Conservation (phyloP, 2,329 filamentous ascomycete species). For the Fusarium longipes region DNA sequence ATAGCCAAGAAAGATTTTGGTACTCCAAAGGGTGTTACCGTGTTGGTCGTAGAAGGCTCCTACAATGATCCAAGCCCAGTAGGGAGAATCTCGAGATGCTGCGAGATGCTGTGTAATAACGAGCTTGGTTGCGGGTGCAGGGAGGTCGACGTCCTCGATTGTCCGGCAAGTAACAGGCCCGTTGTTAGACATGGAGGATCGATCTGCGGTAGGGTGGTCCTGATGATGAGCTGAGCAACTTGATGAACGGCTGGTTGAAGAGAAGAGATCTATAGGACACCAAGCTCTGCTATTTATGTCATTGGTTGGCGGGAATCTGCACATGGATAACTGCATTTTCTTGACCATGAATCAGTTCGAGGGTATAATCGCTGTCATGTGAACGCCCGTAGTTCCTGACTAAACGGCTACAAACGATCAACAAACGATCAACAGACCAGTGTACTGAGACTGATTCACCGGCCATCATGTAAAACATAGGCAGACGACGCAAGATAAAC, state of each 20-base stretch:
- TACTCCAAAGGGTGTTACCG: conserved; percentile 59
- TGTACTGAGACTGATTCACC: conserved; percentile 29
- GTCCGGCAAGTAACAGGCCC: conserved; percentile 37
- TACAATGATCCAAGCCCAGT: conserved; percentile 61
- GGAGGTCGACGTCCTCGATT: conserved; percentile 52
- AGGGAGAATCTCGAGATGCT: conserved; percentile 47
- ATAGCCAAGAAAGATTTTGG: conserved; percentile 55
- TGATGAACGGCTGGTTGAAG: conserved; percentile 2
- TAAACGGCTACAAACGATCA: background rate
- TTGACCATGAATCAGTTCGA: conserved; percentile 26
- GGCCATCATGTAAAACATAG: conserved; percentile 20
- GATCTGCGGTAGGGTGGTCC: background rate
- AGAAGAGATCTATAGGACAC: background rate
- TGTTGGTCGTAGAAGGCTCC: conserved; percentile 60
- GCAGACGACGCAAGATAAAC: background rate
- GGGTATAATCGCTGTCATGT: background rate
- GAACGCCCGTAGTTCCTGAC: conserved; percentile 10
- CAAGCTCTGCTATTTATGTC: conserved; percentile 15
- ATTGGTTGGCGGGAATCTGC: background rate
- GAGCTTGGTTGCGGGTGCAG: conserved; percentile 59
- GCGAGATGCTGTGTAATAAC: conserved; percentile 58
- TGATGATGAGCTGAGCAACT: conserved; percentile 2
- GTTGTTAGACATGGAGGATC: conserved; percentile 41
- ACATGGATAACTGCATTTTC: conserved; percentile 18
- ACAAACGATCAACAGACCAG: background rate